Evolutionary conservation across 768 basidiomycete genomes (phyloP), one percentile per base, ranked within the genome.

Genomic region (Lactarius evosmus): DNA sequence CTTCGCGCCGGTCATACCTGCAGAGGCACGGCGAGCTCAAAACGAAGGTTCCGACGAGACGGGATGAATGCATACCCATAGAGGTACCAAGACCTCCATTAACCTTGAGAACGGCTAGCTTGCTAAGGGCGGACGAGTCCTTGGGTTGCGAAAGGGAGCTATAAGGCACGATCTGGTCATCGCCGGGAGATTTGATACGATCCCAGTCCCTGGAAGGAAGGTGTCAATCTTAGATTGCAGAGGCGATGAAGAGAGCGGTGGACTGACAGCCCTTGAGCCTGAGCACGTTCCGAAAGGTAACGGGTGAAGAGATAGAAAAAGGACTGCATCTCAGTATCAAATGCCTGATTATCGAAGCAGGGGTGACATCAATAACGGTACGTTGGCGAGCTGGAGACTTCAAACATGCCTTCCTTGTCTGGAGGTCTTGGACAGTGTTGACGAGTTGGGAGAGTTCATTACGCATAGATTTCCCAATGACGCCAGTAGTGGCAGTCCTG

Each of bases 361-460:
- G 62, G 29, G 44, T 44, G 32, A 22, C 3, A 60, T 64, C 36
- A 64, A 40, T 41, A 49, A 40, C 56, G 58, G n/a, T 40, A 25
- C n/a, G 44, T 38, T n/a, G 11, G 7, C 25, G 52, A 33, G 49
- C 25, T 41, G 70, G 67, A 59, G 61, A 57, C 34, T 38, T 5
- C 17, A 12, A 16, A 61, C 69, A 58, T 61, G 93, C 95, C 88
- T 89, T 93, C 80, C 90, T 91, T 61, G 89, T 88, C 44, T 80
- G 74, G 33, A 85, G 82, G 68, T 98, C 91, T 67, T 85, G 80
- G 73, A 96, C 91, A 66, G 88, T 88, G 74, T 82, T 80, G 72
- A 98, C 93, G 82, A 99, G 91, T 73, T 85, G 85, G 76, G 89
- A 89, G 78, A 99, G 89, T 80, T 98, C 97, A 75, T 98, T 97